A percentile compares a stretch with the other conserved stretches of the same genome.
Conservation (phyloP, 2,329 filamentous ascomycete species). For the Phyllosticta citribraziliensis region DNA sequence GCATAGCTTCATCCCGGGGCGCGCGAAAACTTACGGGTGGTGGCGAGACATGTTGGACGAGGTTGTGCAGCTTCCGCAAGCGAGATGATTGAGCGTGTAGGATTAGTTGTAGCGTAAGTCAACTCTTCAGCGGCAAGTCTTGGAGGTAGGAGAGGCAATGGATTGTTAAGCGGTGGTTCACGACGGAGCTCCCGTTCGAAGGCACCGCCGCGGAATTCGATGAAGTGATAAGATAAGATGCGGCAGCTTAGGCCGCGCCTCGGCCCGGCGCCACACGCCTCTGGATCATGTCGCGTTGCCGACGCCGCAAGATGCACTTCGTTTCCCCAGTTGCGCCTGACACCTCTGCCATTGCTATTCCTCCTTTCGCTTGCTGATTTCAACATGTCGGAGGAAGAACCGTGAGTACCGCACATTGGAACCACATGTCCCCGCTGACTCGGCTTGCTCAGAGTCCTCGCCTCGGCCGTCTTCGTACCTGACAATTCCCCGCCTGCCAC, state of each 20-base stretch:
- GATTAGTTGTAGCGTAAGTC: not conserved
- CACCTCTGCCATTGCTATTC: not conserved
- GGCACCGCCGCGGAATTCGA: constrained; percentile 1
- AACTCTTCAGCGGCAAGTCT: not conserved
- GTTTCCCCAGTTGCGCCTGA: not conserved
- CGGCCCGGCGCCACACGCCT: not conserved
- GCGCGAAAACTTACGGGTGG: constrained; percentile 59
- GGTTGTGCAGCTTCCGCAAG: not conserved
- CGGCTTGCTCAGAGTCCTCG: constrained; percentile 31
- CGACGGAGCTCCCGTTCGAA: not conserved
- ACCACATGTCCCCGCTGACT: not conserved
- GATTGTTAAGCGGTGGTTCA: not conserved
- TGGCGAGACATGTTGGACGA: constrained; percentile 68
- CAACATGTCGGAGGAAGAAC: constrained; percentile 12
- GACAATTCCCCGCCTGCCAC: constrained; percentile 23
- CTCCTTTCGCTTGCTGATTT: not conserved
- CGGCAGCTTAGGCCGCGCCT: not conserved
- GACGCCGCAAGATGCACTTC: not conserved
- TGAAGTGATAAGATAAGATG: not conserved
- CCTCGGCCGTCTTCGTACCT: constrained; percentile 46
- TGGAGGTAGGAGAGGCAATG: not conserved
- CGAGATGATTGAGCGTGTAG: not conserved
- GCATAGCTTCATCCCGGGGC: constrained; percentile 7
- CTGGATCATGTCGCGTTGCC: not conserved
- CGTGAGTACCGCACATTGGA: constrained; percentile 1